A percentile compares a stretch with the other conserved stretches of the same genome.
Evolutionary conservation across 1,284 basidiomycete species (phyloP).

Genomic region (Microbotryum saponariae): DNA sequence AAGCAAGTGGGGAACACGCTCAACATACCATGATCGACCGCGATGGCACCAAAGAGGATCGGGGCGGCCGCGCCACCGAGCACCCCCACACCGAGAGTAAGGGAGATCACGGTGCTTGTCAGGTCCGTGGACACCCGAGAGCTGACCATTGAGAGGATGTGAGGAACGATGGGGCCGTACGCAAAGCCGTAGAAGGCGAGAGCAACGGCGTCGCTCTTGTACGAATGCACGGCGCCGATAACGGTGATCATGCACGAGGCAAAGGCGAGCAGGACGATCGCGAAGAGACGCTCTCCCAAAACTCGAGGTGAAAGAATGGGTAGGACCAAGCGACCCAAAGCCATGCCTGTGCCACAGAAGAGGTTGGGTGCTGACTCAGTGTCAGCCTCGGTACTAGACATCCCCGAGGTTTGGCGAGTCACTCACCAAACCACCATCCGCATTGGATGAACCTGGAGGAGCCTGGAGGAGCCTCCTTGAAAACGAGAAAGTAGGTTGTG

Average conservation of each 20-base stretch:
- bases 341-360: slow-evolving; percentile 16
- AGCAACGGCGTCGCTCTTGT: slow-evolving; percentile 17
- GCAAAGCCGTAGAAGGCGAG: slow-evolving; percentile 18
- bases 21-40: too few species aligned
- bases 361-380: too few species aligned
- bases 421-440: too few species aligned
- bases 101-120: slow-evolving; percentile 15
- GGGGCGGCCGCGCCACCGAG: too few species aligned
- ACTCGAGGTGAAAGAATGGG: slow-evolving; percentile 5
- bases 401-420: too few species aligned
- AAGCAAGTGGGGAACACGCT: too few species aligned
- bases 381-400: too few species aligned
- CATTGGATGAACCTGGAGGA: too few species aligned
- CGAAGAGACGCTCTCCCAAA: slow-evolving; percentile 22
- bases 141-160: slow-evolving; percentile 16
- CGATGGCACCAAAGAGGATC: too few species aligned
- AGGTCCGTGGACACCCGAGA: slow-evolving; percentile 19
- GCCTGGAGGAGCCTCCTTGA: too few species aligned
- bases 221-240: slow-evolving; percentile 19
- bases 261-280: slow-evolving; percentile 10
- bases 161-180: too few species aligned
- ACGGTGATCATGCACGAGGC: slow-evolving; percentile 13
- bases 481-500: too few species aligned
- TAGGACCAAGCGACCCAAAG: slow-evolving; percentile 18
- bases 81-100: slow-evolving; percentile 22